These are phyloP conservation scores for Heracleum sosnowskyi DNA, from an alignment of 129 eudicot species.

Conservation along the genomic window DNA sequence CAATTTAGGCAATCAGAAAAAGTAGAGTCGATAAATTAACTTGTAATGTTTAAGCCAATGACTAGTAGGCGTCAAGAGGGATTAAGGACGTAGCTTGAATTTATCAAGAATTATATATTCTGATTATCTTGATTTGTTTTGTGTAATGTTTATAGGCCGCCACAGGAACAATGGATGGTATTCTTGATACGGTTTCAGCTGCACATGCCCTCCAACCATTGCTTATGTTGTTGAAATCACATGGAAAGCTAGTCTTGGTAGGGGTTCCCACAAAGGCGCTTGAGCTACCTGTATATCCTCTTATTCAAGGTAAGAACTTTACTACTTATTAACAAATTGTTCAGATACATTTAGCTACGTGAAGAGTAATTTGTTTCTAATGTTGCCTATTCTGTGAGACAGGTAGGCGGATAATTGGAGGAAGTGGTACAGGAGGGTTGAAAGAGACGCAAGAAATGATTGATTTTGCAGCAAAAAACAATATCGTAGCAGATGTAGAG, in stretches of 20 bases:
- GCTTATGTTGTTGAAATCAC: background rate
- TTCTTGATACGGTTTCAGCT: constrained; percentile 1
- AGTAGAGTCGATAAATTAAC: background rate
- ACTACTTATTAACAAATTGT: background rate
- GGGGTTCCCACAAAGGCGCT: background rate
- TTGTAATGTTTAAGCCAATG: background rate
- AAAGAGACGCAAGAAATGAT: background rate
- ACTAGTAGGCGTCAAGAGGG: background rate
- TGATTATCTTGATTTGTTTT: background rate
- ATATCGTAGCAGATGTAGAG: background rate
- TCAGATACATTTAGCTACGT: background rate
- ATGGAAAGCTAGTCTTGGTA: background rate
- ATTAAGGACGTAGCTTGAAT: background rate
- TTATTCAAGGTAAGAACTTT: background rate
- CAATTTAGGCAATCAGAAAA: no score
- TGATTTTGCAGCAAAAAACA: background rate
- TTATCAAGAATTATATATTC: background rate
- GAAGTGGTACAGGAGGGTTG: constrained; percentile 4
- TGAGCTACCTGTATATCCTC: constrained; percentile 1
- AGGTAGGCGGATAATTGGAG: background rate
- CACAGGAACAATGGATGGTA: constrained; percentile 3
- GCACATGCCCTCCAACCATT: background rate
- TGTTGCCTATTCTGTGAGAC: background rate
- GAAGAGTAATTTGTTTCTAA: background rate
- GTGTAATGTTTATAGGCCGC: background rate